Base-by-base conservation (phyloP, 78 protist species). In the Abeoforma whisleri region DNA sequence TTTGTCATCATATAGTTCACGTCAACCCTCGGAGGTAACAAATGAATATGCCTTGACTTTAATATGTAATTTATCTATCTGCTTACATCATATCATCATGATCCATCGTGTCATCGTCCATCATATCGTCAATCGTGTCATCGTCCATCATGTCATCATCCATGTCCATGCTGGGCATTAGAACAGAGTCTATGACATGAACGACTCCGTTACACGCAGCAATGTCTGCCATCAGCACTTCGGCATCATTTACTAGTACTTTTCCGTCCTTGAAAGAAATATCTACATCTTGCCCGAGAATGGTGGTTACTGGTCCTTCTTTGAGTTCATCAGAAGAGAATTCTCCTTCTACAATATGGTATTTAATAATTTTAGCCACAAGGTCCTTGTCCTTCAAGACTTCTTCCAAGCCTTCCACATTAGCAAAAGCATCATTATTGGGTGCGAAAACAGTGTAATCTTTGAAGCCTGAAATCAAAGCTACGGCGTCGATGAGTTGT, bases 371-470 rank as follows among this genome's bases (percentile, higher is more conserved):
- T 28, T 0, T 22, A n/a, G 79, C 36, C 57, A 74, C 23, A 25
- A 74, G 28, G 25, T 74, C 79, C 0, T 74, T 74, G 28, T 74
- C 36, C 36, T 74, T 48, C 33, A 74, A 30, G 75, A 74, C 79
- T 25, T 22, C 79, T 74, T 25, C 79, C 25, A 74, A 48, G 23
- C 23, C 22, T 35, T 22, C 79, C 28, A 74, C 75, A 25, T 35
- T 25, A 25, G 22, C 34, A 48, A 74, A 74, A 25, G 79, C 79
- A n/a, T 74, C 79, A 48, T 74, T 25, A 48, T 35, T 74, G 22
- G 79, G 79, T 25, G 79, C 79, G 36, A 74, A 25, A 37, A 74
- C 22, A 28, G 79, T 74, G 79, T 74, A 74, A 48, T 74, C 79
- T 22, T 22, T 30, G 36, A 22, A 74, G 28, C 79, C 79, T 74